A percentile compares a stretch with the other conserved stretches of the same genome.
phyloP scores from a whole-genome alignment of 2,329 filamentous ascomycete species.

The Ascochyta lentis region DNA sequence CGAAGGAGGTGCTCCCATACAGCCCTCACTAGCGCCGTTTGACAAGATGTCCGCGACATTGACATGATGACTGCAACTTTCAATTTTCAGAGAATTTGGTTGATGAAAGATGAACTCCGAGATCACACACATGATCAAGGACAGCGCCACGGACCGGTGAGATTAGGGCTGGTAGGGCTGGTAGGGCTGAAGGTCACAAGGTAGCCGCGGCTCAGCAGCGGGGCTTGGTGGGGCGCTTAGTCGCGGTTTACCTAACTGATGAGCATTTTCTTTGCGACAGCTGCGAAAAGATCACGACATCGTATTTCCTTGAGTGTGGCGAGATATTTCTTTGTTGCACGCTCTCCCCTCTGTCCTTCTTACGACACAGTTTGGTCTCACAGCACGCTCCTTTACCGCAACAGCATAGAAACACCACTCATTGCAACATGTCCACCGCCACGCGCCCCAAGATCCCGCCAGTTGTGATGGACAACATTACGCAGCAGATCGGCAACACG shows the following conservation, averaged over 20 bases:
- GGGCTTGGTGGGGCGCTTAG: slow-evolving; percentile 16
- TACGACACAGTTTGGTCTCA: background rate
- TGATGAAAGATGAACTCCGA: background rate
- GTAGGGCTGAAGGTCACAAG: slow-evolving; percentile 10
- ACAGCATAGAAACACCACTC: slow-evolving; percentile 8
- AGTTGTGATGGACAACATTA: slow-evolving; percentile 69
- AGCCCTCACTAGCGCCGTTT: no score
- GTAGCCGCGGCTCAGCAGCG: slow-evolving; percentile 18
- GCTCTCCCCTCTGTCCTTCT: background rate
- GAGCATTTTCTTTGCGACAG: slow-evolving; percentile 22
- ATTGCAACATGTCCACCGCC: slow-evolving; percentile 53
- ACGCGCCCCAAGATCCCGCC: slow-evolving; percentile 61
- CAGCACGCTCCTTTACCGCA: background rate
- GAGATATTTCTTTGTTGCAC: slow-evolving; percentile 8
- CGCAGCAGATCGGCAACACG: slow-evolving; percentile 91
- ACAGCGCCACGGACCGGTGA: background rate
- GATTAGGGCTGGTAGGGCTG: background rate
- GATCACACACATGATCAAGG: background rate
- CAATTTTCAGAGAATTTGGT: no score
- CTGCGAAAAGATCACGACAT: slow-evolving; percentile 17
- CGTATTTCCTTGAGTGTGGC: slow-evolving; percentile 11
- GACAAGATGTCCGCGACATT: no score
- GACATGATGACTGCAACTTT: no score
- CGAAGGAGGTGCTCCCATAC: no score
- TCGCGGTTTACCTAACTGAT: slow-evolving; percentile 14